These are phyloP conservation scores for Plasmodium cynomolgi DNA, from an alignment of 169 alveolate species.

Conservation along the genomic window DNA sequence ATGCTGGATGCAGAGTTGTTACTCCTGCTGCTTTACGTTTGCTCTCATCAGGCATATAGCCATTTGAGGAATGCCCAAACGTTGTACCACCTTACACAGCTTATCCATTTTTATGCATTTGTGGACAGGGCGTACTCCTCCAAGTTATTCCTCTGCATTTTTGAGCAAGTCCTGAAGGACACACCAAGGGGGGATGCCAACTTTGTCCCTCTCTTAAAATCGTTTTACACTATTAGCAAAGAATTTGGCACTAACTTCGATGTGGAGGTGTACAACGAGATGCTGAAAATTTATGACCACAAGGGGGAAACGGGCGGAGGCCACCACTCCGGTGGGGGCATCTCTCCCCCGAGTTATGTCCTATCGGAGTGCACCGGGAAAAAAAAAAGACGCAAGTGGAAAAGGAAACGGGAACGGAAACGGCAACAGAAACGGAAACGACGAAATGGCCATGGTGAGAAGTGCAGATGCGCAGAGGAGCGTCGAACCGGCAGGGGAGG, in stretches of 20 bases:
- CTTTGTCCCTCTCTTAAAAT: neutral
- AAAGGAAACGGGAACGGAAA: neutral
- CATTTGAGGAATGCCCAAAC: neutral
- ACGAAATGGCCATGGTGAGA: neutral
- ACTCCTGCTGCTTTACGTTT: neutral
- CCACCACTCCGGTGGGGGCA: neutral
- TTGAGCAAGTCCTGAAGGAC: neutral
- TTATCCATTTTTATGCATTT: neutral
- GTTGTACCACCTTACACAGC: neutral
- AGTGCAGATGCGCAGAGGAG: neutral
- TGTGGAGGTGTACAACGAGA: neutral
- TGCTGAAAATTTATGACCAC: neutral
- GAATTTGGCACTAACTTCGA: neutral
- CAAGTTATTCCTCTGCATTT: neutral
- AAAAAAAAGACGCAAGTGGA: neutral
- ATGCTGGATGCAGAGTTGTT: slow-evolving; percentile 3
- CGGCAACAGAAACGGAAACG: neutral
- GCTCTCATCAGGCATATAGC: neutral
- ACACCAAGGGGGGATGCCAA: neutral
- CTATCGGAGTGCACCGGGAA: neutral
- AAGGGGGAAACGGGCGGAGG: neutral
- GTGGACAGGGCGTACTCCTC: slow-evolving; percentile 4
- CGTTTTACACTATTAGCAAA: slow-evolving; percentile 22
- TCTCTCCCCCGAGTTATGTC: neutral
- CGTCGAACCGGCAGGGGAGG: neutral